A percentile compares a stretch with the other conserved stretches of the same genome.
phyloP scores from a whole-genome alignment of 1,139 yeast genomes.

The Suhomyces ambrosiae region DNA sequence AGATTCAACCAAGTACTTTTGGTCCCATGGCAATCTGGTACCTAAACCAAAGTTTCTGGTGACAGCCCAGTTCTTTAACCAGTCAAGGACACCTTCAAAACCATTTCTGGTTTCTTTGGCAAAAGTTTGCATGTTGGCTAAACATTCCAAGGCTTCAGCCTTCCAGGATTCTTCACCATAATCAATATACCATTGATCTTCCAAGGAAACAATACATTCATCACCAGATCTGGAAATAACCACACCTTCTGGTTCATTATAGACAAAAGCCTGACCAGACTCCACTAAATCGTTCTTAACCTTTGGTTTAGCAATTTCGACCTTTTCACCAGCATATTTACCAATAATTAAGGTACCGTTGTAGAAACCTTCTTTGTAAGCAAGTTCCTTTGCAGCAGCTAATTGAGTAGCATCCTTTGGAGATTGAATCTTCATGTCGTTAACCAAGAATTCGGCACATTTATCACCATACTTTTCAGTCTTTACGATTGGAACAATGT shows the following conservation, averaged over 20 bases:
- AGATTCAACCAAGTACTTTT: conserved; percentile 88
- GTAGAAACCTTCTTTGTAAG: conserved; percentile 96
- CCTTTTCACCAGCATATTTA: conserved; percentile 83
- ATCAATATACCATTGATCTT: conserved; percentile 98
- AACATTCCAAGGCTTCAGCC: conserved; percentile 78
- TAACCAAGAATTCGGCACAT: conserved; percentile 84
- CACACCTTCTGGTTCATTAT: conserved; percentile 89
- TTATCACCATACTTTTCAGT: conserved; percentile 88
- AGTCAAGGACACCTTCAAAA: conserved; percentile 89
- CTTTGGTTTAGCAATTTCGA: conserved; percentile 87
- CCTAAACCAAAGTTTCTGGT: conserved; percentile 97
- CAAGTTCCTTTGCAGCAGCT: conserved; percentile 90
- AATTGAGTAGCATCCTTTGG: conserved; percentile 89
- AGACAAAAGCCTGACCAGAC: conserved; percentile 79
- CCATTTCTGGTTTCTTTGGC: conserved; percentile 86
- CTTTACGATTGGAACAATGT: conserved; percentile 69
- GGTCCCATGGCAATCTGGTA: conserved; percentile 96
- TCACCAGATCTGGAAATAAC: conserved; percentile 97
- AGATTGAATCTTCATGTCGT: conserved; percentile 87
- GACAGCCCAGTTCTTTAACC: conserved; percentile 99
- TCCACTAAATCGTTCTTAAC: conserved; percentile 81
- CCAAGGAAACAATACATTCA: conserved; percentile 92
- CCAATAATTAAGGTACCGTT: conserved; percentile 84
- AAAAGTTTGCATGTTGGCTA: conserved; percentile 76
- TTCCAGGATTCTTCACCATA: conserved; percentile 97